Base-by-base conservation (phyloP, 1,284 basidiomycete genomes). In the Ustilago curta region DNA sequence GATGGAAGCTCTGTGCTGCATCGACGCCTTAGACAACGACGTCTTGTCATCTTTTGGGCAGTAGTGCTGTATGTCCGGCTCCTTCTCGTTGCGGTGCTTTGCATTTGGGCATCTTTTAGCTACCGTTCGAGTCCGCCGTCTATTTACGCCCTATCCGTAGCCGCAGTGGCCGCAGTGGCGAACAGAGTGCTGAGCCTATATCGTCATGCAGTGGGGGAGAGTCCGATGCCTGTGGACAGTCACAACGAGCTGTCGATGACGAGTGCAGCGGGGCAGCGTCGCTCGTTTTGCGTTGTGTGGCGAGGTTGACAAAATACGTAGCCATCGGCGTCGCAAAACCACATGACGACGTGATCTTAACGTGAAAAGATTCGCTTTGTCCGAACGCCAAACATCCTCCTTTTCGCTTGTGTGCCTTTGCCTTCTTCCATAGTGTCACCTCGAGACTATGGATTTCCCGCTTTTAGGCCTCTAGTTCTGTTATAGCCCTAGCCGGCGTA, bases 271-370 rank as follows among this genome's bases (percentile, higher is more conserved):
- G 25, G 8, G 19, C 14, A 48, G 16, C 8, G 47, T 47, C 45
- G 18, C 18, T 9, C 29, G 27, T 31, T 48, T 31, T 11, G n/a
- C n/a, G 3, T 4, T 19, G 47, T 50, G 32, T 23, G 29, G 32
- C 14, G 48, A 50, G 32, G 14, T 16, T 42, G 25, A 42, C 35
- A 25, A 47, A 12, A 35, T 39, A 2, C 3, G 25, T 63, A 59
- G 66, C 56, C 56, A 31, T 63, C 3, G 65, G 65, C 65, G 55
- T 62, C 47, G 35, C 19, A 43, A 16, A 25, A 61, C 43, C 65
- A 61, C 55, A 54, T 68, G 59, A 58, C 65, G 40, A 58, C 27
- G 65, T 68, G 65, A 61, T 62, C 55, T 48, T 19, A 49, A 23
- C 54, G 14, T 18, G 9, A 39, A 51, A 25, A 25, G 49, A 18